These are phyloP conservation scores for Candida insectalens DNA, from an alignment of 805 yeast genomes.

Conservation along the genomic window DNA sequence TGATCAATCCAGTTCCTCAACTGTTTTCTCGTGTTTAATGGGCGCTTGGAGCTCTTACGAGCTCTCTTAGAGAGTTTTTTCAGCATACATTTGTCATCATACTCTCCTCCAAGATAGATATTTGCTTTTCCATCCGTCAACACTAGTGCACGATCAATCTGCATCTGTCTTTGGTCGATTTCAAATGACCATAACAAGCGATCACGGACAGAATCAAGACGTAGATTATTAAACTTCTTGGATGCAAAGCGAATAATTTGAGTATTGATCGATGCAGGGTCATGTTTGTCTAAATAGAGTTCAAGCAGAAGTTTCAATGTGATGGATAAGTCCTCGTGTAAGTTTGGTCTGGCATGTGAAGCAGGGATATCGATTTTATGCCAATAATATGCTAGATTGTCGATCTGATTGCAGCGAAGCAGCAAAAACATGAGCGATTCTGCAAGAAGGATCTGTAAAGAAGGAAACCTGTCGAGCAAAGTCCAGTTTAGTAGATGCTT, in stretches of 20 bases:
- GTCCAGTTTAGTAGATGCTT: constrained; percentile 22
- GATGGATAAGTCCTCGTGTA: background rate
- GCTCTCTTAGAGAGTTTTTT: background rate
- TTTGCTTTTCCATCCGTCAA: background rate
- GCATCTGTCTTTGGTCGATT: background rate
- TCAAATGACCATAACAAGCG: background rate
- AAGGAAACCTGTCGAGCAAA: constrained; percentile 14
- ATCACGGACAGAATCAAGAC: constrained; percentile 8
- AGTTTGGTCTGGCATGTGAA: too few species aligned
- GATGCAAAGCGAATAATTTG: constrained; percentile 5
- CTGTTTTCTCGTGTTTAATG: background rate
- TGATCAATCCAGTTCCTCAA: background rate
- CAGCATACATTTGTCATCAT: too few species aligned
- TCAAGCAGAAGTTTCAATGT: background rate
- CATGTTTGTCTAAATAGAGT: too few species aligned
- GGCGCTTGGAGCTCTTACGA: background rate
- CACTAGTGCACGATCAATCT: background rate
- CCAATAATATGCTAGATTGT: constrained; percentile 14
- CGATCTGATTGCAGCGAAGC: constrained; percentile 8
- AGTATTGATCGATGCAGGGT: too few species aligned
- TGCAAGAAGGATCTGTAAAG: constrained; percentile 18
- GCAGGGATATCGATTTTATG: background rate
- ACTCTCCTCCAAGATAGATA: background rate
- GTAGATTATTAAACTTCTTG: constrained; percentile 6
- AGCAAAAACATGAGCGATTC: constrained; percentile 18